Conservation (phyloP, 108 stramenopile species). For the Discostella stelligeroides region DNA sequence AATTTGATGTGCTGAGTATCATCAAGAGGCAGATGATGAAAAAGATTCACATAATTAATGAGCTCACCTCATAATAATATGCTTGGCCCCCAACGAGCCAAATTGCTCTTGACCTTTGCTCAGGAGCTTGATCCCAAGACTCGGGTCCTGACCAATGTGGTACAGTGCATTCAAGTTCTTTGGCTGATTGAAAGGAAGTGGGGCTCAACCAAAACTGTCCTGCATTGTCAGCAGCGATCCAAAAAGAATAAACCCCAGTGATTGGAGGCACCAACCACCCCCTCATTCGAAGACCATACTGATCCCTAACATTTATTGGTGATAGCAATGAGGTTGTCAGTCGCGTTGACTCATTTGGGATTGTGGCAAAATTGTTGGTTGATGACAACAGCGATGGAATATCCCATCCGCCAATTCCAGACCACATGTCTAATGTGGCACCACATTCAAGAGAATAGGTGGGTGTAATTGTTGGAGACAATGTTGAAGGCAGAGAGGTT, state of each 20-base stretch:
- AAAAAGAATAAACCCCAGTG: background rate
- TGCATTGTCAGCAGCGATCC: background rate
- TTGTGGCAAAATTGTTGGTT: background rate
- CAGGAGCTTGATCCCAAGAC: background rate
- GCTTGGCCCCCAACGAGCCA: background rate
- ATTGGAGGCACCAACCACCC: slow-evolving; percentile 1
- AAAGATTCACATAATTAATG: too few species aligned
- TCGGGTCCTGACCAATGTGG: background rate
- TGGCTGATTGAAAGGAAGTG: background rate
- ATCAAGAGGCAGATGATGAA: too few species aligned
- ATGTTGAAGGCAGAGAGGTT: too few species aligned
- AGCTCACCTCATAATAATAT: slow-evolving; percentile 5
- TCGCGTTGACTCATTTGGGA: background rate
- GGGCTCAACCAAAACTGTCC: background rate
- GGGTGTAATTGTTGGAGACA: too few species aligned
- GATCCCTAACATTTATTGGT: background rate
- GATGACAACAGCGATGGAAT: background rate
- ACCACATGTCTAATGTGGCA: background rate
- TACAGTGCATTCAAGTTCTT: background rate
- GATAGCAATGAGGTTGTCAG: background rate
- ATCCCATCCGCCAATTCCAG: background rate
- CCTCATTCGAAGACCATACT: background rate
- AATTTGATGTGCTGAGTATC: too few species aligned
- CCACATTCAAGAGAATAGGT: too few species aligned
- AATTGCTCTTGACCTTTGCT: background rate